These are phyloP conservation scores for Cladophialophora yegresii DNA, from an alignment of 2,329 filamentous ascomycete species.

Conservation along the genomic window DNA sequence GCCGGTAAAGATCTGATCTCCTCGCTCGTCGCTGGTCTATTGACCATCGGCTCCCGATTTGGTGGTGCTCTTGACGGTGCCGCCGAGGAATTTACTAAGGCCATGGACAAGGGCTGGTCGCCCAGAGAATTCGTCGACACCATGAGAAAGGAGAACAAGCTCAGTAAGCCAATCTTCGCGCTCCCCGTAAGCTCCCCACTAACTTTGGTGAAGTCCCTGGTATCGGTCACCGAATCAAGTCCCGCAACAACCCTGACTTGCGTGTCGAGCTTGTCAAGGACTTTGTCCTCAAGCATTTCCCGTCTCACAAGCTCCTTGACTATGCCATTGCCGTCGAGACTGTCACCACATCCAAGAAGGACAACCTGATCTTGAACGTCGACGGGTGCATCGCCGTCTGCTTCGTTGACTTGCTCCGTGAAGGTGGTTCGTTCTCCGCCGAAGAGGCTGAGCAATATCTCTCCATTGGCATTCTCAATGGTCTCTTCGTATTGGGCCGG, in stretches of 20 bases:
- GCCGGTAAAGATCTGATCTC: slow-evolving; percentile 98
- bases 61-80: slow-evolving; percentile 97
- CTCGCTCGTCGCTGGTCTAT: slow-evolving; percentile 89
- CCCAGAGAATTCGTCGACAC: slow-evolving; percentile 98
- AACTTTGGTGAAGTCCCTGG: slow-evolving; percentile 68
- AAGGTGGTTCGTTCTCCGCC: slow-evolving; percentile 92
- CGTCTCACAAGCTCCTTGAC: slow-evolving; percentile 95
- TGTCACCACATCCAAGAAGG: slow-evolving; percentile 99
- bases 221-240: slow-evolving; percentile 99
- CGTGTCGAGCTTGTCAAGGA: slow-evolving; percentile 99
- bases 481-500: slow-evolving; percentile 95
- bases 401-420: slow-evolving; percentile 96
- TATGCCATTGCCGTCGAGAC: slow-evolving; percentile 97
- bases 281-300: slow-evolving; percentile 97
- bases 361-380: slow-evolving; percentile 99
- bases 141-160: slow-evolving; percentile 99
- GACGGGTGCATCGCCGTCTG: slow-evolving; percentile 70
- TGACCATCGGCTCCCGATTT: slow-evolving; percentile 97
- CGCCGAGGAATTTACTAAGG: slow-evolving; percentile 97
- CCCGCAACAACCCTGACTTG: slow-evolving; percentile 98
- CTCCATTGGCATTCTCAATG: slow-evolving; percentile 98
- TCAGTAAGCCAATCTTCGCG: slow-evolving; percentile 60
- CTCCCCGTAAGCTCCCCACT: slow-evolving; percentile 33
- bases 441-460: slow-evolving; percentile 99
- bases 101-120: slow-evolving; percentile 96